Base-by-base conservation (phyloP, 2,329 filamentous ascomycete genomes). In the Fonsecaea multimorphosa region DNA sequence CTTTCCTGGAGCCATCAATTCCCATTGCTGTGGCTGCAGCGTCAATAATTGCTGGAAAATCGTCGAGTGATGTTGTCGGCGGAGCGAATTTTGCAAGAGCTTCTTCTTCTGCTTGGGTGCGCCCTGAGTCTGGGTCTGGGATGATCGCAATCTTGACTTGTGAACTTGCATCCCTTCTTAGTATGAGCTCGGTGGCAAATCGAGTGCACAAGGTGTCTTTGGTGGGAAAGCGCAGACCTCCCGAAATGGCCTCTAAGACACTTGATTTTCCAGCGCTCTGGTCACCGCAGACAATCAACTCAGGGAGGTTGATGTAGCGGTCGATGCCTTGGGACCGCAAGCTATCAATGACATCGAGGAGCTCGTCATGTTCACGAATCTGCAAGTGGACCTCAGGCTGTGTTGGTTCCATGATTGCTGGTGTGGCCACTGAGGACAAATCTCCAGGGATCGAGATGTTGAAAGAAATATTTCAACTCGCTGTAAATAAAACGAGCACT, bases 241-340 rank as follows among this genome's bases (percentile, higher is more conserved):
- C 81, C 0, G 86, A 86, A 52, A 90, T 85, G 0, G 87, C 87
- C 68, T 89, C 85, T 0, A 90, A 80, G 0, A 89, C 86, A 0
- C 86, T 89, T n/a, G 83, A 87, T 72, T 90, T 90, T 1, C 87
- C 87, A 0, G 83, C 82, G 0, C 83, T 86, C 63, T 87, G 85
- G 61, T 87, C 83, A 4, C 87, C 86, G 31, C 85, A 84, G 3
- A 88, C 85, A 3, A 88, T 81, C 38, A 87, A 79, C 68, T 86
- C 82, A 1, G 85, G 84, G 0, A 85, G 75, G 44, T 82, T 75
- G 27, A 85, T 78, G 14, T 83, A 78, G 1, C 74, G 80, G 5
- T 76, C 80, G 1, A 83, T 77, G 1, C 86, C 84, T 9, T 81
- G 78, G 2, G 79, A 78, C 4, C 83, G 29, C 34, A 38, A 38